Evolutionary conservation across 805 yeast species (phyloP).

Genomic region (Nakazawaea laoshanensis): DNA sequence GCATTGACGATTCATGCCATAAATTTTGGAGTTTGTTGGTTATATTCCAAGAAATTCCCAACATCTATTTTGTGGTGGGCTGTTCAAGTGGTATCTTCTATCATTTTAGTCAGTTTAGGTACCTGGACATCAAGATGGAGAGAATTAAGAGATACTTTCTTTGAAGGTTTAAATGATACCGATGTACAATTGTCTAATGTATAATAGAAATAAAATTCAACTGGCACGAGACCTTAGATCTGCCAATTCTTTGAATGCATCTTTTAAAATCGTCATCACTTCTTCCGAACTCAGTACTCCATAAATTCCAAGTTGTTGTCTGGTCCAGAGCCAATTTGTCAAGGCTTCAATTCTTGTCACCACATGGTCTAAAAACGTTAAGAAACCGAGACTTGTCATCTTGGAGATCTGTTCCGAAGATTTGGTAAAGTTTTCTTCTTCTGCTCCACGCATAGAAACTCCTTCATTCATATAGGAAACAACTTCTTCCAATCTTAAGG

Average conservation of each 20-base stretch:
- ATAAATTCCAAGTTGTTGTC: constrained; percentile 22
- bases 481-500: constrained; percentile 51
- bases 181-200: no score
- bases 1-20: constrained; percentile 88
- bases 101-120: constrained; percentile 68
- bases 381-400: constrained; percentile 28
- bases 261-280: constrained; percentile 3
- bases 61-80: constrained; percentile 75
- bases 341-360: constrained; percentile 63
- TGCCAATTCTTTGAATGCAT: constrained; percentile 5
- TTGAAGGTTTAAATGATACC: constrained; percentile 70
- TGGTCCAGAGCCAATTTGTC: constrained; percentile 33
- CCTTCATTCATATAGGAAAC: constrained; percentile 43
- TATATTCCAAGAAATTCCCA: constrained; percentile 63
- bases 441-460: constrained; percentile 18
- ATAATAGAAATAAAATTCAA: no score
- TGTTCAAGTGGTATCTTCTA: constrained; percentile 60
- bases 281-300: constrained; percentile 1
- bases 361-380: constrained; percentile 52
- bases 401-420: constrained; percentile 8
- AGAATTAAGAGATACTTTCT: constrained; percentile 82
- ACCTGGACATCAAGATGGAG: constrained; percentile 90
- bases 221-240: neutral
- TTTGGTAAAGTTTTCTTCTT: constrained; percentile 17
- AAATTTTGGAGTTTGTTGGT: constrained; percentile 62